phyloP scores from a whole-genome alignment of 331 rosid species.

The Saraca asoca region DNA sequence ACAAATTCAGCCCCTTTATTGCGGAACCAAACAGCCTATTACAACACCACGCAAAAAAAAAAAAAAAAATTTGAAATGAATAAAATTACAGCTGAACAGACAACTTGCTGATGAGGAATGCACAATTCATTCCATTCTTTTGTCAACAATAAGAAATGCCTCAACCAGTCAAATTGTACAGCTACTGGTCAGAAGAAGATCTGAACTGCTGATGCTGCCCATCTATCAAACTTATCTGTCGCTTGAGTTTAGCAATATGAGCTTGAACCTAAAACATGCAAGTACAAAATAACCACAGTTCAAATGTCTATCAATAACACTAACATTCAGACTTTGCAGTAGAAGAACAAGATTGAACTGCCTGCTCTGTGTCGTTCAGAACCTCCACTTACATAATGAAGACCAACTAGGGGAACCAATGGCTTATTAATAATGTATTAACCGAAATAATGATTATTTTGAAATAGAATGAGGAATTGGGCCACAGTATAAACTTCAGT shows the following conservation, averaged over 20 bases:
- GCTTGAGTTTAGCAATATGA: slow-evolving; percentile 69
- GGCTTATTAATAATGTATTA: background rate
- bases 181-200: slow-evolving; percentile 58
- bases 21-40: background rate
- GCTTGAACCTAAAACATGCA: slow-evolving; percentile 63
- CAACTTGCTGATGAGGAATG: slow-evolving; percentile 22
- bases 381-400: background rate
- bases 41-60: slow-evolving; percentile 32
- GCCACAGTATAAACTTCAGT: slow-evolving; percentile 4
- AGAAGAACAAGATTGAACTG: slow-evolving; percentile 8
- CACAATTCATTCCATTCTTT: slow-evolving; percentile 21
- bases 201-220: slow-evolving; percentile 68
- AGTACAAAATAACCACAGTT: slow-evolving; percentile 18
- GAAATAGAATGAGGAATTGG: background rate
- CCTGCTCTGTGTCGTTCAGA: background rate
- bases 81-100: slow-evolving; percentile 31
- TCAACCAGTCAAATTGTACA: slow-evolving; percentile 36
- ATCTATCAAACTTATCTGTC: slow-evolving; percentile 64
- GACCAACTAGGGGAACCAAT: slow-evolving; percentile 3
- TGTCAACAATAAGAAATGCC: slow-evolving; percentile 29
- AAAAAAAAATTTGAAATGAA: background rate
- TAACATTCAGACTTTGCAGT: no score
- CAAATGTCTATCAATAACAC: no score
- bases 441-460: no score
- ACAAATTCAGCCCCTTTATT: no score